Percentiles rank a stretch among this genome's conserved stretches.
Conservation (phyloP, 257 asterid genomes). For the Ajuga chamaepitys region DNA sequence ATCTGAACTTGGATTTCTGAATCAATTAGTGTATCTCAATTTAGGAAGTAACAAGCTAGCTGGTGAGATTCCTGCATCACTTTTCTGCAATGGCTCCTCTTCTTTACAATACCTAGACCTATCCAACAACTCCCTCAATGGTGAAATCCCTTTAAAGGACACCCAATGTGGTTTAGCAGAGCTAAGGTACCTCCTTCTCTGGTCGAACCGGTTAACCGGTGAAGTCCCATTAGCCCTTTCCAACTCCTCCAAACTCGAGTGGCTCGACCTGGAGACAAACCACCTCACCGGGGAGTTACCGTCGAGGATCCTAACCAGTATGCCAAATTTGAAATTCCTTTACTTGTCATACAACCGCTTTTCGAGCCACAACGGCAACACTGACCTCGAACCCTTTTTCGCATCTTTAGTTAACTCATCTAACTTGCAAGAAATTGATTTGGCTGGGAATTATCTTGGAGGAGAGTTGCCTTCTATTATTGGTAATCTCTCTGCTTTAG, state of each 20-base stretch:
- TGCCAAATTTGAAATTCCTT: constrained; percentile 51
- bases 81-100: constrained; percentile 51
- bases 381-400: constrained; percentile 55
- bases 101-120: constrained; percentile 57
- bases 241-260: constrained; percentile 57
- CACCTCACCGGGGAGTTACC: constrained; percentile 61
- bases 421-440: constrained; percentile 60
- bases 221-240: constrained; percentile 49
- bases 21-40: constrained; percentile 48
- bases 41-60: constrained; percentile 53
- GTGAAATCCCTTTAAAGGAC: constrained; percentile 40
- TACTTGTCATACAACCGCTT: constrained; percentile 61
- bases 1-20: constrained; percentile 33
- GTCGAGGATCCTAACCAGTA: constrained; percentile 24
- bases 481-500: constrained; percentile 50
- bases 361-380: constrained; percentile 48
- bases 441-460: constrained; percentile 59
- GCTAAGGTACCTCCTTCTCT: constrained; percentile 58
- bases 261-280: constrained; percentile 74
- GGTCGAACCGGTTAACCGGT: constrained; percentile 66
- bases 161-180: constrained; percentile 38
- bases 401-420: constrained; percentile 43
- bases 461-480: constrained; percentile 74
- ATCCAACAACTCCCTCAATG: constrained; percentile 68
- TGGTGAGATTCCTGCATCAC: constrained; percentile 51